Evolutionary conservation across 768 basidiomycete species (phyloP), one percentile per base, ranked within the genome.

Genomic region (Psilocybe subaeruginosa): DNA sequence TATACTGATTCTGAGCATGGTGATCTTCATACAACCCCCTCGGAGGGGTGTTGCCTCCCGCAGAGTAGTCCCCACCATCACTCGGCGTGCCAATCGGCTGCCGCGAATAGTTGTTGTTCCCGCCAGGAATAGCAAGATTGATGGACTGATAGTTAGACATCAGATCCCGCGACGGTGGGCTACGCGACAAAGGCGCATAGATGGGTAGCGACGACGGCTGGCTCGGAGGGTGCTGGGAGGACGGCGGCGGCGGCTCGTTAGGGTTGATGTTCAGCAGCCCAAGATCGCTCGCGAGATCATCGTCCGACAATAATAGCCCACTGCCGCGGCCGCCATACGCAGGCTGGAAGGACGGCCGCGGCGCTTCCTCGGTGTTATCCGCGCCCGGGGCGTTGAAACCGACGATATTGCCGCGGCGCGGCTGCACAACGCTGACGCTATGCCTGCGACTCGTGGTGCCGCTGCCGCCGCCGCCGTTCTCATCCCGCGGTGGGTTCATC

Each of bases 381-480:
- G 66, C 72, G 0, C 80, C 83, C 0, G 87, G 83, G 1, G 82
- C 86, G 63, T 83, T 86, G 74, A 92, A 92, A 2, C 90, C 90
- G 12, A 89, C 84, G 52, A 89, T 77, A 57, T 84, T 84, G 4
- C 85, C 78, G 51, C 89, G 75, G 4, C 89, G 80, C 0, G 91
- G 90, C 70, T 91, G 92, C 11, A 93, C 90, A 67, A 93, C 85
- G 62, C 88, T 90, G 66, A 94, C 92, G 60, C 90, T 92, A 64
- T 94, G 92, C 17, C 93, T 78, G 39, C 93, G 77, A 65, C 91
- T 93, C 6, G 93, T 92, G 4, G 91, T 90, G 2, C 92, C 93
- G 66, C 92, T 93, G 0, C 87, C 88, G 14, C 79, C 79, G 37
- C 79, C 79, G 5, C 85, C 86, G 51, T 83, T 84, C 71, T 89